These are phyloP conservation scores for Tritrichomonas foetus DNA, from an alignment of 208 protist species.

Conservation along the genomic window DNA sequence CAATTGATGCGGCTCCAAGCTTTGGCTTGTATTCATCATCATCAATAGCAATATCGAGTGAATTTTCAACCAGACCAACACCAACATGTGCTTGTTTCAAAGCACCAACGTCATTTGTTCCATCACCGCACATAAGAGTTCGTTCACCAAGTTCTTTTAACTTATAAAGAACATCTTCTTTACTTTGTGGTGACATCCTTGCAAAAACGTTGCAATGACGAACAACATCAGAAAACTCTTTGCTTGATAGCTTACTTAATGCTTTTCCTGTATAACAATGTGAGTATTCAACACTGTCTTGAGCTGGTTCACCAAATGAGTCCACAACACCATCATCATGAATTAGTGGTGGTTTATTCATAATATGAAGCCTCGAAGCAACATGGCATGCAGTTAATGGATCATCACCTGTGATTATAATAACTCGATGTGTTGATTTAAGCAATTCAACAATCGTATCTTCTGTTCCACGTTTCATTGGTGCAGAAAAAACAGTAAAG, in stretches of 20 bases:
- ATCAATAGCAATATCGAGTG: neutral
- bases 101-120: conserved; percentile 94
- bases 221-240: neutral
- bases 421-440: neutral
- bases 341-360: neutral
- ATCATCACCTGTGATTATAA: conserved; percentile 54
- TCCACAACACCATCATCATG: neutral
- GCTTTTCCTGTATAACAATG: conserved; percentile 1
- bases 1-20: conserved; percentile 27
- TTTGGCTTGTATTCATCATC: neutral
- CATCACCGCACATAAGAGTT: conserved; percentile 81
- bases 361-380: neutral
- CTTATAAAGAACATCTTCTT: conserved; percentile 43
- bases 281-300: neutral
- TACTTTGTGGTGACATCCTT: conserved; percentile 50
- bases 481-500: conserved; percentile 46
- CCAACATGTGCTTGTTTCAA: conserved; percentile 97
- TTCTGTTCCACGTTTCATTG: conserved; percentile 13
- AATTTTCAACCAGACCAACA: conserved; percentile 59
- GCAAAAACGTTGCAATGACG: conserved; percentile 45
- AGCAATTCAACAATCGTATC: neutral
- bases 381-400: conserved; percentile 47
- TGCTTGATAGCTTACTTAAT: neutral
- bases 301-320: conserved; percentile 25
- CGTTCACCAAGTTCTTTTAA: conserved; percentile 51